Conservation (phyloP, 257 asterid species). For the Cordia subcordata region DNA sequence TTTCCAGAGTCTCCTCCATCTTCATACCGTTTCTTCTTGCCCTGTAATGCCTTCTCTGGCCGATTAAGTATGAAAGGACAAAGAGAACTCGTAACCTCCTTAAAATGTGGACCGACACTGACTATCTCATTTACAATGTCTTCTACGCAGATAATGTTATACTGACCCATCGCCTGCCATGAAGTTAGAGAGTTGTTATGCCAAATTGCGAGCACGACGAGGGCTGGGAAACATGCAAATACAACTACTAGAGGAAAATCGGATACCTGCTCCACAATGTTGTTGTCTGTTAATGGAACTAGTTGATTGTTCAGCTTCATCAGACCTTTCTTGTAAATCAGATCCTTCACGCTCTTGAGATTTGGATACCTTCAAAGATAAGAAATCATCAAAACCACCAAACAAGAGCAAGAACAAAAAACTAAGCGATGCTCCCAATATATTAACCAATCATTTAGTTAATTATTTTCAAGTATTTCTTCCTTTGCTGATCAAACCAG, state of each 20-base stretch:
- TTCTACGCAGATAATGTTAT: constrained; percentile 70
- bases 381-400: background rate
- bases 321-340: constrained; percentile 88
- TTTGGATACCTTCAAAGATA: constrained; percentile 60
- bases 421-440: background rate
- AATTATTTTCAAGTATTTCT: no score
- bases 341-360: constrained; percentile 79
- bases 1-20: constrained; percentile 97
- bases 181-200: background rate
- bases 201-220: background rate
- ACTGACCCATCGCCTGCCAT: constrained; percentile 65
- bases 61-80: constrained; percentile 72
- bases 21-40: constrained; percentile 61
- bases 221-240: background rate
- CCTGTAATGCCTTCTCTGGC: constrained; percentile 70
- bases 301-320: constrained; percentile 54
- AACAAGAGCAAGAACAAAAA: background rate
- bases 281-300: constrained; percentile 79
- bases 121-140: constrained; percentile 77
- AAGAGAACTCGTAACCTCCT: constrained; percentile 53
- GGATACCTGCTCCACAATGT: constrained; percentile 72
- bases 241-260: background rate
- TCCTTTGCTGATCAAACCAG: no score
- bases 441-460: no score
- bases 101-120: constrained; percentile 60